Evolutionary conservation across 768 basidiomycete species (phyloP).

Genomic region (Botryobasidium botryosum): DNA sequence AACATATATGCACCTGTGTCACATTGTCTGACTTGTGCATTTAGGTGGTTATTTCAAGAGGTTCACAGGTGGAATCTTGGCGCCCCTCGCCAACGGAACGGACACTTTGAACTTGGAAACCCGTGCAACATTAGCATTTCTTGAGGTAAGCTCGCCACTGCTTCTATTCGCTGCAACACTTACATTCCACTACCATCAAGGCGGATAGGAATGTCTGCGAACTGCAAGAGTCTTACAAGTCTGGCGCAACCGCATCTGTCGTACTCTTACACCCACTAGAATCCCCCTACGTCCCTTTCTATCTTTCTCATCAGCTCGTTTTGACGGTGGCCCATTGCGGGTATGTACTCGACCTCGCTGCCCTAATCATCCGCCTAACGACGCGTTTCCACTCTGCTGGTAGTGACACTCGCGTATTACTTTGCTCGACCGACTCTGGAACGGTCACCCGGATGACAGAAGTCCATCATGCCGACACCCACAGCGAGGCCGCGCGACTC

Average conservation of each 20-base stretch:
- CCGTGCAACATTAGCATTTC: slow-evolving; percentile 71
- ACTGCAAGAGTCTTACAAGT: slow-evolving; percentile 49
- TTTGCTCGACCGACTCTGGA: slow-evolving; percentile 61
- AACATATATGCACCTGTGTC: background rate
- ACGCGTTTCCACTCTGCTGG: no score
- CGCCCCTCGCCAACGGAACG: slow-evolving; percentile 15
- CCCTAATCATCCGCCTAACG: background rate
- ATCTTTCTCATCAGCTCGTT: slow-evolving; percentile 52
- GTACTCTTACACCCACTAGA: slow-evolving; percentile 87
- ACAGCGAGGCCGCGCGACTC: slow-evolving; percentile 67
- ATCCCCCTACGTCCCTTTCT: slow-evolving; percentile 62
- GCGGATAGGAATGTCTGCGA: slow-evolving; percentile 59
- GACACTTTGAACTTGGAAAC: slow-evolving; percentile 67
- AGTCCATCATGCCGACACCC: slow-evolving; percentile 87
- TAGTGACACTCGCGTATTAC: slow-evolving; percentile 78
- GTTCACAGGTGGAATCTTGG: slow-evolving; percentile 63
- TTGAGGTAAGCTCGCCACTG: slow-evolving; percentile 40
- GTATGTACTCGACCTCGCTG: slow-evolving; percentile 25
- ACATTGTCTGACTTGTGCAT: background rate
- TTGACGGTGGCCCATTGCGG: slow-evolving; percentile 89
- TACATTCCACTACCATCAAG: slow-evolving; percentile 23
- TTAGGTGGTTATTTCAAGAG: slow-evolving; percentile 69
- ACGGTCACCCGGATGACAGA: slow-evolving; percentile 77
- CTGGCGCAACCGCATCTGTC: slow-evolving; percentile 84
- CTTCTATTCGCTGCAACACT: background rate